Evolutionary conservation across 169 alveolate species (phyloP).

Genomic region (Theileria annulata): DNA sequence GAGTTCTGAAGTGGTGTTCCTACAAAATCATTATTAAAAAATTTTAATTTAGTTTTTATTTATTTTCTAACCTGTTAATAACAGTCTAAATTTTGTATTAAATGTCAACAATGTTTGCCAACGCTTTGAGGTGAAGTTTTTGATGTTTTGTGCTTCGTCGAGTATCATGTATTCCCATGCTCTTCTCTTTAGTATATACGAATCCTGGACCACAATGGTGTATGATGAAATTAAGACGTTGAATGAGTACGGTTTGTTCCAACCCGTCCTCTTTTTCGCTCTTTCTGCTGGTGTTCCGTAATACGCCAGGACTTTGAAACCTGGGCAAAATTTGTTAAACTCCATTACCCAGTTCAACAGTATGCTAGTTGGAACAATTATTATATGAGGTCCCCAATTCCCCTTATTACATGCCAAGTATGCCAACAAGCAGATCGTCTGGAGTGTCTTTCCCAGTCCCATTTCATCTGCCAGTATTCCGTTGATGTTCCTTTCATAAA

Average conservation of each 20-base stretch:
- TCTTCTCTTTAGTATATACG: slow-evolving; percentile 91
- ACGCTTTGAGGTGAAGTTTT: slow-evolving; percentile 95
- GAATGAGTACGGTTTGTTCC: slow-evolving; percentile 93
- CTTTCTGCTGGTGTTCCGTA: slow-evolving; percentile 89
- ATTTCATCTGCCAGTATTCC: slow-evolving; percentile 99
- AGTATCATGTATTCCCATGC: slow-evolving; percentile 96
- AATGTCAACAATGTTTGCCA: slow-evolving; percentile 97
- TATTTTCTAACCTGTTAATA: slow-evolving; percentile 80
- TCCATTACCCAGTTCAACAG: slow-evolving; percentile 98
- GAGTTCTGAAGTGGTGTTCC: slow-evolving; percentile 99
- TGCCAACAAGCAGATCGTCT: slow-evolving; percentile 96
- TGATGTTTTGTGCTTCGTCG: slow-evolving; percentile 99
- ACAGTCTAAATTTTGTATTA: slow-evolving; percentile 92
- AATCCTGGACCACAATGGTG: slow-evolving; percentile 93
- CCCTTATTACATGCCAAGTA: slow-evolving; percentile 93
- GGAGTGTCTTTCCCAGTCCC: slow-evolving; percentile 99
- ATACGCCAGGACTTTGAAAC: slow-evolving; percentile 92
- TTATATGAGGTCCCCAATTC: slow-evolving; percentile 98
- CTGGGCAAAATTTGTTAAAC: slow-evolving; percentile 97
- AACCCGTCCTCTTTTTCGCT: slow-evolving; percentile 85
- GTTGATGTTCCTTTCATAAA: slow-evolving; percentile 92
- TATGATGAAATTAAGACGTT: slow-evolving; percentile 96
- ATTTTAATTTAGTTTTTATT: too few species aligned
- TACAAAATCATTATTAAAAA: too few species aligned
- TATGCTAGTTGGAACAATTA: slow-evolving; percentile 98